Conservation (phyloP, 2,329 filamentous ascomycete genomes). For the Botrytis pseudocinerea region DNA sequence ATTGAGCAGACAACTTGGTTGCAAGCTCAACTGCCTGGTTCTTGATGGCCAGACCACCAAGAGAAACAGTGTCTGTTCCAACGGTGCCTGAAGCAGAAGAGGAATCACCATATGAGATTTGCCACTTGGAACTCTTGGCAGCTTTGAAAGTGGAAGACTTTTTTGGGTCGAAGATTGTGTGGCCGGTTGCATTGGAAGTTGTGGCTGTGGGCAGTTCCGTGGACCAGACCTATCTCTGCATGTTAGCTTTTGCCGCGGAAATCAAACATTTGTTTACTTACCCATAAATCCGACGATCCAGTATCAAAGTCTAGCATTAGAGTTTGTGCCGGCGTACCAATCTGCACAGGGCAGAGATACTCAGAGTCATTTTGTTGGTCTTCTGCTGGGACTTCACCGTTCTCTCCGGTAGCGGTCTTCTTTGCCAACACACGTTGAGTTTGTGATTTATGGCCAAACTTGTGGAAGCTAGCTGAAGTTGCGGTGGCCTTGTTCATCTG, state of each 20-base stretch:
- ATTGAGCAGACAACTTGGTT: slow-evolving; percentile 57
- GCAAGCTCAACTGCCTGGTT: slow-evolving; percentile 67
- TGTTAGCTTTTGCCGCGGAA: slow-evolving; percentile 17
- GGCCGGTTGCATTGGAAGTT: slow-evolving; percentile 43
- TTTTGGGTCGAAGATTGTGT: slow-evolving; percentile 59
- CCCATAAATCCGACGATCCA: slow-evolving; percentile 70
- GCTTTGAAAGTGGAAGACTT: slow-evolving; percentile 62
- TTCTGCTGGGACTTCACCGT: slow-evolving; percentile 56
- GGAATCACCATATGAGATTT: slow-evolving; percentile 67
- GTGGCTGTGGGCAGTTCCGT: slow-evolving; percentile 47
- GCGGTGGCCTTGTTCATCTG: slow-evolving; percentile 47
- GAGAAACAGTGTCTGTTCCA: slow-evolving; percentile 60
- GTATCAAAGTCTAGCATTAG: slow-evolving; percentile 68
- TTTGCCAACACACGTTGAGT: slow-evolving; percentile 51
- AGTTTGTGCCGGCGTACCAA: slow-evolving; percentile 65
- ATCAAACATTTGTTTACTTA: slow-evolving; percentile 39
- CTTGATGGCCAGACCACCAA: slow-evolving; percentile 63
- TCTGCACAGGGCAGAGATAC: slow-evolving; percentile 63
- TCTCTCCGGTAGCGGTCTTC: slow-evolving; percentile 42
- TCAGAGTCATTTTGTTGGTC: slow-evolving; percentile 67
- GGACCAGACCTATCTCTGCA: slow-evolving; percentile 52
- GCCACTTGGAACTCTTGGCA: slow-evolving; percentile 54
- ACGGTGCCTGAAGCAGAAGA: slow-evolving; percentile 66
- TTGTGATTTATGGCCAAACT: slow-evolving; percentile 51
- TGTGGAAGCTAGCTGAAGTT: slow-evolving; percentile 48